Evolutionary conservation across 2,329 filamentous ascomycete species (phyloP).

Genomic region (Ophiognomonia clavigignenti-juglandacearum): DNA sequence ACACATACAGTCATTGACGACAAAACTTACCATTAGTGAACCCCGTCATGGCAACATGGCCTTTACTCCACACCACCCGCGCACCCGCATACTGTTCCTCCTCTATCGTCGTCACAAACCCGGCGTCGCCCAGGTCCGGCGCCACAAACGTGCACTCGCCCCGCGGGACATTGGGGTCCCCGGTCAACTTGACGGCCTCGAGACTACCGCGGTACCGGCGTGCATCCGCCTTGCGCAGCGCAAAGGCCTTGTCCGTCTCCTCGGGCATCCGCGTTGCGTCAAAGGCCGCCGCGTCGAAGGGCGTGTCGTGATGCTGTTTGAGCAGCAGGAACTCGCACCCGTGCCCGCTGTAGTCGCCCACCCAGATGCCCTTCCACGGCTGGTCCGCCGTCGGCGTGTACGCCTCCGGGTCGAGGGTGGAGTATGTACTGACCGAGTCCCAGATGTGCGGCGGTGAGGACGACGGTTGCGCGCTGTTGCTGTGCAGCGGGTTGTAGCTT

Average conservation of each 20-base stretch:
- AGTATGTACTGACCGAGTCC: slow-evolving; percentile 56
- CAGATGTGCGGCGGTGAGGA: slow-evolving; percentile 43
- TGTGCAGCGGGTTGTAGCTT: slow-evolving; percentile 11
- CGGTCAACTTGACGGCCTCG: slow-evolving; percentile 85
- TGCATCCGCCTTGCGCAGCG: slow-evolving; percentile 38
- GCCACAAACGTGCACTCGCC: slow-evolving; percentile 80
- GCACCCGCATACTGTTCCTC: slow-evolving; percentile 70
- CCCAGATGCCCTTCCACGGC: slow-evolving; percentile 87
- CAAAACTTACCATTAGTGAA: slow-evolving; percentile 63
- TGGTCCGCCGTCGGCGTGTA: slow-evolving; percentile 78
- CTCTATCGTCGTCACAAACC: slow-evolving; percentile 58
- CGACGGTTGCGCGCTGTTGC: slow-evolving; percentile 11
- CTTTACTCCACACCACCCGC: slow-evolving; percentile 66
- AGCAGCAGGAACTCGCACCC: slow-evolving; percentile 85
- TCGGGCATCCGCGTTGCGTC: slow-evolving; percentile 25
- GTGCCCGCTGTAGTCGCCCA: slow-evolving; percentile 83
- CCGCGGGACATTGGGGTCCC: slow-evolving; percentile 83
- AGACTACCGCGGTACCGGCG: slow-evolving; percentile 62
- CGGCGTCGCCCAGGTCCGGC: slow-evolving; percentile 66
- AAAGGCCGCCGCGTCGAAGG: slow-evolving; percentile 36
- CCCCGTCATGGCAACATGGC: slow-evolving; percentile 71
- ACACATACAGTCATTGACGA: background rate
- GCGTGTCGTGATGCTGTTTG: slow-evolving; percentile 60
- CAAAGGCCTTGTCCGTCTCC: slow-evolving; percentile 43
- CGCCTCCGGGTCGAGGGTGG: slow-evolving; percentile 66